Percentiles rank a stretch among this genome's conserved stretches.
These are phyloP conservation scores for Dendrobium nobile DNA, from an alignment of 106 monocot species.

Conservation along the genomic window DNA sequence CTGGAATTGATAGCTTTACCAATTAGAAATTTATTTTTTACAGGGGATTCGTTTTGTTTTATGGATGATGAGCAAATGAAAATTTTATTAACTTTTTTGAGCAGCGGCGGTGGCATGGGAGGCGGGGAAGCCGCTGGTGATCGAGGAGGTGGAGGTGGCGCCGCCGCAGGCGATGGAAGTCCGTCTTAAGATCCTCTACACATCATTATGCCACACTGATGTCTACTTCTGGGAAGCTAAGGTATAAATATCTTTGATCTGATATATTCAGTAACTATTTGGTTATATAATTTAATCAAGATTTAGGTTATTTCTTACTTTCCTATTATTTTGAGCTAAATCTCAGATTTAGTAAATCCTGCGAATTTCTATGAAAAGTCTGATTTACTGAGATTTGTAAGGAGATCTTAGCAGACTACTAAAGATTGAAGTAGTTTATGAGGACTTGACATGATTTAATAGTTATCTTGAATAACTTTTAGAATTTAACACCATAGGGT, in stretches of 20 bases:
- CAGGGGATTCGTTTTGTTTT: background rate
- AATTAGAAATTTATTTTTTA: background rate
- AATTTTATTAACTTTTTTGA: background rate
- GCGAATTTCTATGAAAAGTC: no score
- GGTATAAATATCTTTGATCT: conserved; percentile 11
- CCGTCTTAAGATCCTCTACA: conserved; percentile 61
- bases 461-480: background rate
- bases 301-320: no score
- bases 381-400: no score
- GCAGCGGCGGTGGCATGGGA: conserved; percentile 80
- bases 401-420: no score
- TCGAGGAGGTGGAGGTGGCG: conserved; percentile 77
- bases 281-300: no score
- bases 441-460: background rate
- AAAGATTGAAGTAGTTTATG: no score
- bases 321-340: no score
- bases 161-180: conserved; percentile 69
- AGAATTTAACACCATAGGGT: no score
- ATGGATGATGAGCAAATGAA: background rate
- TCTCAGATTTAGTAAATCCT: no score
- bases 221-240: conserved; percentile 87
- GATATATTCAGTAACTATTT: no score
- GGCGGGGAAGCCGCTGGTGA: conserved; percentile 69
- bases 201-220: conserved; percentile 75
- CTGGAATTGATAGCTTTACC: background rate